phyloP scores from a whole-genome alignment of 179 eudicot genomes.

The Sideroxylon spinosum region DNA sequence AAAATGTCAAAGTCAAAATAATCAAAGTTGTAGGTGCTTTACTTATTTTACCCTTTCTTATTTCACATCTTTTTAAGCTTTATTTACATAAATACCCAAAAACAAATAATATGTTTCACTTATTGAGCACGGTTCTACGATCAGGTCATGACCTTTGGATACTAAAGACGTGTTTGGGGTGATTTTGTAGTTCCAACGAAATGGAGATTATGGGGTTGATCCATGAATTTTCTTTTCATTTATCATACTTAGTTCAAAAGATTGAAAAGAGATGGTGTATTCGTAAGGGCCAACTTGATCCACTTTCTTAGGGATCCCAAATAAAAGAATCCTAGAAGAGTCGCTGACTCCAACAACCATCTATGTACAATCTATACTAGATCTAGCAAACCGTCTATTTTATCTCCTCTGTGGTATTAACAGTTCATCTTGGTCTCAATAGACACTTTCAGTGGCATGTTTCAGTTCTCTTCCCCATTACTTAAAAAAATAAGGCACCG shows the following conservation, averaged over 20 bases:
- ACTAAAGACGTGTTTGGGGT: not conserved
- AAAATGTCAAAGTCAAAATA: too few species aligned
- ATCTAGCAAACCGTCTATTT: too few species aligned
- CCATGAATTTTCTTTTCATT: not conserved
- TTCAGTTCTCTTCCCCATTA: too few species aligned
- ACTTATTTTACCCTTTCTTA: too few species aligned
- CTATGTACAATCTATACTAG: not conserved
- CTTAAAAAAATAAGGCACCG: too few species aligned
- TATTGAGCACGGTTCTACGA: not conserved
- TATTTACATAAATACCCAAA: too few species aligned
- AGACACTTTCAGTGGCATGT: too few species aligned
- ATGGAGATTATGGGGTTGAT: not conserved
- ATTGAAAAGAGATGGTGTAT: not conserved
- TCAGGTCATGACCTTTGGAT: not conserved
- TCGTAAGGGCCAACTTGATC: not conserved
- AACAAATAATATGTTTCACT: not conserved
- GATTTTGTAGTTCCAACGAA: not conserved
- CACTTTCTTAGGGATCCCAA: not conserved
- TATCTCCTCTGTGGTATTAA: too few species aligned
- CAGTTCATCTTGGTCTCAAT: too few species aligned
- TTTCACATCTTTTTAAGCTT: too few species aligned
- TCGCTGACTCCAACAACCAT: not conserved
- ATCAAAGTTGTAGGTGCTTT: too few species aligned
- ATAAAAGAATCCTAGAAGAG: not conserved
- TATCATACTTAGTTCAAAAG: not conserved